Percentiles rank a stretch among this genome's conserved stretches.
These are phyloP conservation scores for Aureobasidium vineae DNA, from an alignment of 2,329 filamentous ascomycete genomes.

Conservation along the genomic window DNA sequence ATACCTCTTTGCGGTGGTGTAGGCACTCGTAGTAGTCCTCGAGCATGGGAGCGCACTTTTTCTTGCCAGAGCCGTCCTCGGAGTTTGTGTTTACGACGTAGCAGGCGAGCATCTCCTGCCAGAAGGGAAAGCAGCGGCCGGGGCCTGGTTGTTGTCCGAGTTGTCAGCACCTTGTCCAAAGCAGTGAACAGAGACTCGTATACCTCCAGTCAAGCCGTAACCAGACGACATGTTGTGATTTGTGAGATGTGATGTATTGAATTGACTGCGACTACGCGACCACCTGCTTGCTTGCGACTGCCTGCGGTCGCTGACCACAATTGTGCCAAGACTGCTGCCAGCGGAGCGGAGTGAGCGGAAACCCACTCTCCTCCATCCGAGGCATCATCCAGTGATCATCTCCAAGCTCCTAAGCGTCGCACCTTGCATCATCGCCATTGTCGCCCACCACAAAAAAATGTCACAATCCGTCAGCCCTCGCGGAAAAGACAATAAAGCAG, in stretches of 20 bases:
- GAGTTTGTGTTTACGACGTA: conserved; percentile 90
- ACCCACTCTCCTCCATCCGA: background rate
- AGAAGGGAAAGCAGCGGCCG: conserved; percentile 95
- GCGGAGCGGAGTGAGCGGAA: background rate
- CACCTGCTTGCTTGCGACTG: background rate
- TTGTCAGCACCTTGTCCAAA: background rate
- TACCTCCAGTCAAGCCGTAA: conserved; percentile 78
- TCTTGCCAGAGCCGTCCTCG: conserved; percentile 76
- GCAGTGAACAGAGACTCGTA: conserved; percentile 38
- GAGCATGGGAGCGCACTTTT: conserved; percentile 78
- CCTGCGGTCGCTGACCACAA: conserved; percentile 16
- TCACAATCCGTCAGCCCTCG: conserved; percentile 12
- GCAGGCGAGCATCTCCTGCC: conserved; percentile 98
- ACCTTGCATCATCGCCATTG: conserved; percentile 3
- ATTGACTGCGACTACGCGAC: background rate
- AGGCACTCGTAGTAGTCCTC: conserved; percentile 99
- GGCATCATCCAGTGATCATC: background rate
- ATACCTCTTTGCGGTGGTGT: conserved; percentile 98
- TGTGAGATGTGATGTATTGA: conserved; percentile 7
- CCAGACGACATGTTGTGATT: conserved; percentile 69
- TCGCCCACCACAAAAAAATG: background rate
- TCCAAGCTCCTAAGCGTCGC: background rate
- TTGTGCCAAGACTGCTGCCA: background rate
- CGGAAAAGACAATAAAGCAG: background rate
- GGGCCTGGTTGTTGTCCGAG: conserved; percentile 50